phyloP scores from a whole-genome alignment of 306 rosid genomes.

The Neltuma alba region DNA sequence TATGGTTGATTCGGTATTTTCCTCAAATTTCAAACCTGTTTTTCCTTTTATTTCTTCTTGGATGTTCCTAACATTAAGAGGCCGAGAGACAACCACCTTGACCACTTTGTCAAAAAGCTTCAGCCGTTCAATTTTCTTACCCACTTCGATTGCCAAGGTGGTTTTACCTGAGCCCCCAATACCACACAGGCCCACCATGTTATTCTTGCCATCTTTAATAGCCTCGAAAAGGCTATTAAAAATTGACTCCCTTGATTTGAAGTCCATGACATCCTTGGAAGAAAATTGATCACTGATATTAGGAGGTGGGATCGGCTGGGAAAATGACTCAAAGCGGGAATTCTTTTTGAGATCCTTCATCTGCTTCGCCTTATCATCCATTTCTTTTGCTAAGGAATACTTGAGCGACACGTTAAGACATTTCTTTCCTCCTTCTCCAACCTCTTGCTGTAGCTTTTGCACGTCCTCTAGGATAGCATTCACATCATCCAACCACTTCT shows the following conservation, averaged over 20 bases:
- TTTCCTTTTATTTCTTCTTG: background rate
- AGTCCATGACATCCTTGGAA: background rate
- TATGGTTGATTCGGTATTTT: fast-evolving
- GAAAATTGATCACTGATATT: too few species aligned
- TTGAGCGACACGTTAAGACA: background rate
- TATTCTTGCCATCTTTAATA: background rate
- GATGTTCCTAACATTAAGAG: background rate
- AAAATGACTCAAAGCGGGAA: background rate
- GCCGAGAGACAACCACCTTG: background rate
- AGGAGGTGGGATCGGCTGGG: background rate
- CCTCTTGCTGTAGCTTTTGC: background rate
- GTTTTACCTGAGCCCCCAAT: conserved; percentile 18
- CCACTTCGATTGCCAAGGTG: background rate
- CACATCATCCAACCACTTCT: background rate
- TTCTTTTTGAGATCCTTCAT: background rate
- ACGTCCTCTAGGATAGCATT: background rate
- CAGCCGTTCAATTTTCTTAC: background rate
- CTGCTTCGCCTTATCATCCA: background rate
- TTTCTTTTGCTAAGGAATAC: background rate
- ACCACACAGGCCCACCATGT: background rate
- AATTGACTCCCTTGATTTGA: background rate
- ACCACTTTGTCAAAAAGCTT: background rate
- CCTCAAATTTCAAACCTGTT: too few species aligned
- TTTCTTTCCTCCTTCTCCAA: background rate
- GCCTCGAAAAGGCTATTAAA: background rate